phyloP scores from a whole-genome alignment of 257 asterid genomes.

The Nicotiana sylvestris region DNA sequence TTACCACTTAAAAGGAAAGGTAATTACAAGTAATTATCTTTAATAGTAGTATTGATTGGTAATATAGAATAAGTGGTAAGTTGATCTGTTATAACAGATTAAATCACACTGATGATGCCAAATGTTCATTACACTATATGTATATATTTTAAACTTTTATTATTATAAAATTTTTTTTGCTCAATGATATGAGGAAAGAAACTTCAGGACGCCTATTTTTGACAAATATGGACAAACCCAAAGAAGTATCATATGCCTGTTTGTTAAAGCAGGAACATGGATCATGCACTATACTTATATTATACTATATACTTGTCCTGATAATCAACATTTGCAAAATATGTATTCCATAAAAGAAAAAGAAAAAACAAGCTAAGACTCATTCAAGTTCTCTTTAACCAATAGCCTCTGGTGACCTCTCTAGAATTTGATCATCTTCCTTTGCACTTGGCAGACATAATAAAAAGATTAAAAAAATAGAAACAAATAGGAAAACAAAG shows the following conservation, averaged over 20 bases:
- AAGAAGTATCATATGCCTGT: neutral
- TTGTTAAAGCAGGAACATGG: neutral
- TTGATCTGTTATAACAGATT: neutral
- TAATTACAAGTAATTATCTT: neutral
- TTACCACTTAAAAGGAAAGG: neutral
- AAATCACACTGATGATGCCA: neutral
- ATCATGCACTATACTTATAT: neutral
- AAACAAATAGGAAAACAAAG: neutral
- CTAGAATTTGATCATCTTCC: neutral
- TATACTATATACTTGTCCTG: neutral
- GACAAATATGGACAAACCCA: neutral
- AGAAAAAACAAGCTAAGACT: neutral
- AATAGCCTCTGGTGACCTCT: neutral
- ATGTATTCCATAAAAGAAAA: no score
- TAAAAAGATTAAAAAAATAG: neutral
- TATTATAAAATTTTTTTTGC: neutral
- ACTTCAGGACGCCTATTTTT: neutral
- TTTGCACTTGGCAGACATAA: neutral
- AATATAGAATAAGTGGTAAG: no score
- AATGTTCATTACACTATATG: neutral
- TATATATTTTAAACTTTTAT: neutral
- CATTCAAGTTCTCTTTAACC: neutral
- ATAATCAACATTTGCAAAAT: neutral
- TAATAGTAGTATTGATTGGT: no score
- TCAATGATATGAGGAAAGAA: neutral